Conservation (phyloP, 169 alveolate species). For the Eimeria praecox region DNA sequence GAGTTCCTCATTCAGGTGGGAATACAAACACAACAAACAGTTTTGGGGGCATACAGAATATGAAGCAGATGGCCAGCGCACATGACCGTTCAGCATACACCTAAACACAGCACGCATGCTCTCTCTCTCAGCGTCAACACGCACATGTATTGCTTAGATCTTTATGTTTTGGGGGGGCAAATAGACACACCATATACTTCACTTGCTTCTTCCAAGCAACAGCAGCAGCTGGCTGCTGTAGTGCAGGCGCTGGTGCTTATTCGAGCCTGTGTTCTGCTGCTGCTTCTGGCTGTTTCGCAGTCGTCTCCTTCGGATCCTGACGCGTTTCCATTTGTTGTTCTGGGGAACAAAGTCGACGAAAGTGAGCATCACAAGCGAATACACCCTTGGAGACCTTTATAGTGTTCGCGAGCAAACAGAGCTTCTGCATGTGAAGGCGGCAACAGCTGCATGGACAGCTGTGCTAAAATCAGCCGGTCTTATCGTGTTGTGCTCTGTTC, state of each 20-base stretch:
- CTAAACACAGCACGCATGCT: too few species aligned
- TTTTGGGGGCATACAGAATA: neutral
- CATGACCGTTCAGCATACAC: too few species aligned
- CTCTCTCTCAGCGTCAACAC: too few species aligned
- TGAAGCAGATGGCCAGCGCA: neutral
- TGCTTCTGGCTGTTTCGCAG: conserved; percentile 19
- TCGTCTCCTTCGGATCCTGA: conserved; percentile 96
- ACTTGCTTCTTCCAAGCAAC: neutral
- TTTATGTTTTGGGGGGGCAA: neutral
- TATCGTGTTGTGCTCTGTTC: neutral
- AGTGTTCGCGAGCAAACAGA: too few species aligned
- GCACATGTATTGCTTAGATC: too few species aligned
- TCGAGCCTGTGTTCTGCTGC: neutral
- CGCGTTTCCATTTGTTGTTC: conserved; percentile 96
- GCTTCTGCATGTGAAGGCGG: too few species aligned
- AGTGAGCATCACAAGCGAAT: too few species aligned
- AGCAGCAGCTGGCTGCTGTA: neutral
- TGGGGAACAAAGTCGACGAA: conserved; percentile 98
- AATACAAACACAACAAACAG: too few species aligned
- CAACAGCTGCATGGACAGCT: conserved; percentile 33
- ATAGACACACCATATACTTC: neutral
- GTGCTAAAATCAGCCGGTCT: too few species aligned
- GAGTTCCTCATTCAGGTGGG: conserved; percentile 96
- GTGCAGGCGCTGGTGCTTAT: neutral
- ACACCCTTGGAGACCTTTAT: conserved; percentile 94